Conservation (phyloP, 2,329 filamentous ascomycete species). For the Alternaria ventricosa region DNA sequence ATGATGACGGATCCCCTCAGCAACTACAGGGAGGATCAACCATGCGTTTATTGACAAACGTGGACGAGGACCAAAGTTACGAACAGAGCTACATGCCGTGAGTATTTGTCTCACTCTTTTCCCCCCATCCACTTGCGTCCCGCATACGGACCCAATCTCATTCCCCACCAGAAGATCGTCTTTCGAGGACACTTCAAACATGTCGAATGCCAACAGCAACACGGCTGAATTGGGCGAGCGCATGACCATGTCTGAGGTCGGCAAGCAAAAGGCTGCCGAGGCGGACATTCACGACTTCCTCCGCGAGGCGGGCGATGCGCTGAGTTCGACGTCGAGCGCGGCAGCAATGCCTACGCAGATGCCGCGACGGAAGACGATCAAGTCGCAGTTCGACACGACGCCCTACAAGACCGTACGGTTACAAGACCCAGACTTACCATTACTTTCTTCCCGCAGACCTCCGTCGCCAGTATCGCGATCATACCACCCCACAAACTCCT, state of each 20-base stretch:
- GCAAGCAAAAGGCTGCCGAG: conserved; percentile 43
- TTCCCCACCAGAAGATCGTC: conserved; percentile 34
- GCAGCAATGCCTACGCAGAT: conserved; percentile 22
- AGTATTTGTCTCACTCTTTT: conserved; percentile 42
- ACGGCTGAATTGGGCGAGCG: conserved; percentile 41
- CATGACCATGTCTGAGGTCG: conserved; percentile 33
- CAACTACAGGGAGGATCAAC: conserved; percentile 51
- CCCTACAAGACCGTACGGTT: conserved; percentile 24
- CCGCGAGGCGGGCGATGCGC: conserved; percentile 49
- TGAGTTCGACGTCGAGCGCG: conserved; percentile 23
- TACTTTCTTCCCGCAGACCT: conserved; percentile 49
- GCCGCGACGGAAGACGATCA: conserved; percentile 34
- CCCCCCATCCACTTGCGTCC: conserved; percentile 34
- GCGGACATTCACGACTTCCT: conserved; percentile 54
- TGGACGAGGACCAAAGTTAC: conserved; percentile 51
- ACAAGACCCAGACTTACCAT: conserved; percentile 45
- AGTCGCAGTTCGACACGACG: conserved; percentile 28
- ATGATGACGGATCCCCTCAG: conserved; percentile 46
- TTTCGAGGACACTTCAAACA: conserved; percentile 41
- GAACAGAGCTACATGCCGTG: conserved; percentile 51
- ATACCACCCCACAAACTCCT: conserved; percentile 57
- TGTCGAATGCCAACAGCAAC: conserved; percentile 42
- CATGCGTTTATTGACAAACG: conserved; percentile 59
- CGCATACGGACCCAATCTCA: conserved; percentile 29
- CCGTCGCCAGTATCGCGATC: conserved; percentile 51